Conservation (phyloP, 148 eudicot species). For the Rhododendron kiyosumense region DNA sequence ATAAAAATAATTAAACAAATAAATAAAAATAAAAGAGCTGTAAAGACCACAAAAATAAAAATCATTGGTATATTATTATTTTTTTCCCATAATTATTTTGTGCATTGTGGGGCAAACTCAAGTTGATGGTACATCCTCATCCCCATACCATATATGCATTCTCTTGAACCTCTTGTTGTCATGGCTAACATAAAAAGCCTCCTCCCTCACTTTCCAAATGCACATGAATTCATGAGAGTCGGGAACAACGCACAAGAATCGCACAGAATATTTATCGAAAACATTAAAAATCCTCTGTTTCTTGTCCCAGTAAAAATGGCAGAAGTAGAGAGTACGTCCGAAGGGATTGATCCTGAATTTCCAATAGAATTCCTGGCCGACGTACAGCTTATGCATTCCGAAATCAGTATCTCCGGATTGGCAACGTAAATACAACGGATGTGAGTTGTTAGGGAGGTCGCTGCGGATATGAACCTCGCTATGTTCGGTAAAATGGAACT, state of each 20-base stretch:
- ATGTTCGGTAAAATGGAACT: neutral
- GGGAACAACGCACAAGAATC: neutral
- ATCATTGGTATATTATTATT: no score
- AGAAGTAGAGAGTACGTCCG: neutral
- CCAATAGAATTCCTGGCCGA: neutral
- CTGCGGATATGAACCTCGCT: neutral
- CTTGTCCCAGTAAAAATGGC: neutral
- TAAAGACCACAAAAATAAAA: no score
- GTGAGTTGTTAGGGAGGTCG: neutral
- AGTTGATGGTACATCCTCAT: neutral
- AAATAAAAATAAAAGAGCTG: neutral
- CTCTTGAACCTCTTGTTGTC: neutral
- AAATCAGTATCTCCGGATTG: neutral
- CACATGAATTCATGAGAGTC: neutral
- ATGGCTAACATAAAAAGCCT: neutral
- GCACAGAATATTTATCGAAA: neutral
- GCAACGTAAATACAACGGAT: neutral
- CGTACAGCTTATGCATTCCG: neutral
- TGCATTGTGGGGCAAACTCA: neutral
- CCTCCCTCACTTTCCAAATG: neutral
- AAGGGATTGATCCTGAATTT: neutral
- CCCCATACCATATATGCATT: neutral
- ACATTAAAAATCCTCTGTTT: neutral
- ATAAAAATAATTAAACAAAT: no score
- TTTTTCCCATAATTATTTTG: neutral